Evolutionary conservation across 148 eudicot genomes (phyloP).

Genomic region (Chenopodium suecicum): DNA sequence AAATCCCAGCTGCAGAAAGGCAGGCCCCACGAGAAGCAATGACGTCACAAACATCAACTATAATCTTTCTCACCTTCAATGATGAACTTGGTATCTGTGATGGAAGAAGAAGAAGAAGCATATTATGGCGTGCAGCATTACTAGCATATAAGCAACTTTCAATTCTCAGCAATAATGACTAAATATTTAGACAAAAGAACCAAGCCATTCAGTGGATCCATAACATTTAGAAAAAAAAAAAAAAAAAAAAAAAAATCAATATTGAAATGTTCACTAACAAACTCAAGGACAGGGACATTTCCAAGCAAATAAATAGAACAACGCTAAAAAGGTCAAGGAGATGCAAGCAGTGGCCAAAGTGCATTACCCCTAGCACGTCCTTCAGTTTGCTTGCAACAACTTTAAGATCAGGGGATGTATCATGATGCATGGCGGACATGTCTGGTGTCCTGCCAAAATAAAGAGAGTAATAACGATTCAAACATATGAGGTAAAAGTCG

Average conservation of each 20-base stretch:
- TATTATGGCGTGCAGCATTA: background rate
- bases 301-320: background rate
- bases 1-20: conserved; percentile 85
- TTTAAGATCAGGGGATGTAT: conserved; percentile 77
- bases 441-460: conserved; percentile 67
- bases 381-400: conserved; percentile 71
- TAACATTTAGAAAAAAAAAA: no score
- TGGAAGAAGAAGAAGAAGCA: background rate
- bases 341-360: background rate
- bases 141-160: no score
- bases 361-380: conserved; percentile 72
- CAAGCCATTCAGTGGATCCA: no score
- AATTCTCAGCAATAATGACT: background rate
- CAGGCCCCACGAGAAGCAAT: conserved; percentile 85
- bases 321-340: background rate
- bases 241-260: no score
- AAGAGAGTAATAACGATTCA: background rate
- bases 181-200: background rate
- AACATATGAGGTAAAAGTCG: background rate
- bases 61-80: conserved; percentile 63
- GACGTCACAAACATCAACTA: conserved; percentile 66
- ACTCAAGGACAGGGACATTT: background rate
- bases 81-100: conserved; percentile 70
- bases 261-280: background rate
- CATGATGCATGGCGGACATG: conserved; percentile 94